Percentiles rank a stretch among this genome's conserved stretches.
phyloP scores from a whole-genome alignment of 306 rosid species.

The Albizia julibrissin region DNA sequence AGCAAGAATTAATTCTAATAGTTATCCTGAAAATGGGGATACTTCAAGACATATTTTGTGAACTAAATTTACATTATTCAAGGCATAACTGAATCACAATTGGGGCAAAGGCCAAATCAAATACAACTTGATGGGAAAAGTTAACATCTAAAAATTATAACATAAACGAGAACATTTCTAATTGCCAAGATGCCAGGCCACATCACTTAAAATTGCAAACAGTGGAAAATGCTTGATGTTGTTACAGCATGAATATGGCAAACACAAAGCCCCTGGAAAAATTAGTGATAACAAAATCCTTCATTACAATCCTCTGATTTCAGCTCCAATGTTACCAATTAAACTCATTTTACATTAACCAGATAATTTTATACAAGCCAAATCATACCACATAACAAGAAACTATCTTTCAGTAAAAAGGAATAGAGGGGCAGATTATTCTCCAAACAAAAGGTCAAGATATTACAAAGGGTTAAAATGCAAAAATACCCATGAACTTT shows the following conservation, averaged over 20 bases:
- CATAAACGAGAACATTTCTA: not conserved
- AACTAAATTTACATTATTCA: not conserved
- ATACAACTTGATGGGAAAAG: not conserved
- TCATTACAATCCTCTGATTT: not conserved
- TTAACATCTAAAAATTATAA: too few relatives aligned
- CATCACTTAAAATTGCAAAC: not conserved
- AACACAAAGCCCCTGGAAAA: not conserved
- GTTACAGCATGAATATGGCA: not conserved
- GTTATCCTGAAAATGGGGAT: conserved; percentile 12
- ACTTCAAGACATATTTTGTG: not conserved
- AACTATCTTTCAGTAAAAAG: too few relatives aligned
- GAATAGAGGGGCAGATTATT: not conserved
- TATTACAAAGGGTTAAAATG: too few relatives aligned
- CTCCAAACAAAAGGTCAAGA: not conserved
- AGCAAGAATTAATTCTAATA: conserved; percentile 3
- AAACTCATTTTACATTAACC: not conserved
- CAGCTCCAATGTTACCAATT: not conserved
- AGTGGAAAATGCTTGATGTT: not conserved
- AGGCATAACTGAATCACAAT: not conserved
- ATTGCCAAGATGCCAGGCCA: not conserved
- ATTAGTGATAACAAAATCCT: not conserved
- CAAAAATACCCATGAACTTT: too few relatives aligned
- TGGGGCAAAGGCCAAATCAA: not conserved
- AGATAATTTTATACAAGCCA: not conserved
- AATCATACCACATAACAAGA: not conserved